Percentiles rank a stretch among this genome's conserved stretches.
Conservation (phyloP, 495 filamentous ascomycete genomes). For the Staphylotrichum longicolle region DNA sequence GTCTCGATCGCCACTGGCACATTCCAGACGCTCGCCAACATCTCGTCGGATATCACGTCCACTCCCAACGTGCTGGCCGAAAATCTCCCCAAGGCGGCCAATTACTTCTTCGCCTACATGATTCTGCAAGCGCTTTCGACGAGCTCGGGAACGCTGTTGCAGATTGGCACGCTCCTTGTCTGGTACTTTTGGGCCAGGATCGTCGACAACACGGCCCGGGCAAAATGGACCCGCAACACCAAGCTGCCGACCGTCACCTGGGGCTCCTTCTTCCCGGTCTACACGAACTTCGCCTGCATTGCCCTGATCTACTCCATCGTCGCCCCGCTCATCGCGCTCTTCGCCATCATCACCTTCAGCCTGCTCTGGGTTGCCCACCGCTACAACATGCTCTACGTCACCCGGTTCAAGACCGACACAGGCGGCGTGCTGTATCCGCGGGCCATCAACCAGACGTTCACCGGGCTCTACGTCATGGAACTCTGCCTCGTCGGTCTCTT, state of each 20-base stretch:
- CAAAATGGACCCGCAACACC: slow-evolving; percentile 85
- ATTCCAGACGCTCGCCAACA: slow-evolving; percentile 61
- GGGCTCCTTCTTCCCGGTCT: slow-evolving; percentile 93
- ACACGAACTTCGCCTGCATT: slow-evolving; percentile 93
- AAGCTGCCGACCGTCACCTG: slow-evolving; percentile 75
- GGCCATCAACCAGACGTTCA: slow-evolving; percentile 95
- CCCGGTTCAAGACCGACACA: slow-evolving; percentile 85
- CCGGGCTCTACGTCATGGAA: slow-evolving; percentile 93
- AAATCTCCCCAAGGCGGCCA: slow-evolving; percentile 83
- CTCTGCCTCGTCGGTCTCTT: slow-evolving; percentile 87
- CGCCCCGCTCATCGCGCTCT: slow-evolving; percentile 85
- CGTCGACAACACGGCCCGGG: slow-evolving; percentile 80
- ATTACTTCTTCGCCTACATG: slow-evolving; percentile 99
- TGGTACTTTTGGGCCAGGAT: slow-evolving; percentile 80
- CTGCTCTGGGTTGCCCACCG: slow-evolving; percentile 95
- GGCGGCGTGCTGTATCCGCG: slow-evolving; percentile 89
- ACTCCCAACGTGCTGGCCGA: slow-evolving; percentile 71
- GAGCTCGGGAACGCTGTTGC: slow-evolving; percentile 87
- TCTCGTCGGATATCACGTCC: slow-evolving; percentile 55
- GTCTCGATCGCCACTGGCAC: slow-evolving; percentile 83
- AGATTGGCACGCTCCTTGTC: slow-evolving; percentile 69
- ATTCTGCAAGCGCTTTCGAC: slow-evolving; percentile 88
- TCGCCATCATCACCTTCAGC: slow-evolving; percentile 90
- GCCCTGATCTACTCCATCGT: slow-evolving; percentile 90
- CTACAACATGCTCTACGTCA: slow-evolving; percentile 95